These are phyloP conservation scores for Hirschfeldia incana DNA, from an alignment of 345 rosid species.

Conservation along the genomic window DNA sequence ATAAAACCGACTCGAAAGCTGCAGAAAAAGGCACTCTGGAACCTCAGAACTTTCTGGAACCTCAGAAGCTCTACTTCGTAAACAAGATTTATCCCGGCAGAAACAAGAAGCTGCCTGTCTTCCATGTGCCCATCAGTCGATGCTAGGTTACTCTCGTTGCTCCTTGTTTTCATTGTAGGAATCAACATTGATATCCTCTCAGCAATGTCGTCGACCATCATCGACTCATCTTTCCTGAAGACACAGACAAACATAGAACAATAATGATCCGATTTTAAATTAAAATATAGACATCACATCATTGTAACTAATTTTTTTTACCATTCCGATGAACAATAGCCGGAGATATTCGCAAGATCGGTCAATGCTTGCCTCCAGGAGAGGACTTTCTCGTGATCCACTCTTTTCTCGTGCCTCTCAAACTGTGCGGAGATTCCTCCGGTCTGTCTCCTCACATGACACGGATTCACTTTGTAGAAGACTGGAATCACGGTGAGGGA, in stretches of 20 bases:
- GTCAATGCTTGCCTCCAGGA: constrained; percentile 35
- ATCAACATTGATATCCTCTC: constrained; percentile 1
- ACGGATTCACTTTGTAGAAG: constrained; percentile 37
- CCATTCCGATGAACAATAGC: constrained; percentile 15
- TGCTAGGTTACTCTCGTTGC: background rate
- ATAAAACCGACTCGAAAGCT: background rate
- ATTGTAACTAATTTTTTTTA: background rate
- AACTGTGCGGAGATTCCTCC: constrained; percentile 28
- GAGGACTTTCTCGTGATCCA: constrained; percentile 15
- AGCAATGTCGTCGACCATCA: constrained; percentile 31
- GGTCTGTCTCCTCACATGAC: constrained; percentile 15
- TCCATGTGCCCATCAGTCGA: constrained; percentile 36
- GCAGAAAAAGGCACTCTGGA: background rate
- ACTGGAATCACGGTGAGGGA: constrained; percentile 29
- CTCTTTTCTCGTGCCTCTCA: constrained; percentile 20
- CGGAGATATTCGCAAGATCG: constrained; percentile 13
- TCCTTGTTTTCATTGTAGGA: background rate
- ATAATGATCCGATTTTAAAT: background rate
- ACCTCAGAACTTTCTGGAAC: constrained; percentile 7
- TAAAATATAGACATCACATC: background rate
- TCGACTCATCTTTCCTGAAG: constrained; percentile 31
- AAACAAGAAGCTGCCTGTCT: constrained; percentile 25
- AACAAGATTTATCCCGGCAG: background rate
- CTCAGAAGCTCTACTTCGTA: constrained; percentile 27
- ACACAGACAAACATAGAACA: background rate